Base-by-base conservation (phyloP, 2,329 filamentous ascomycete genomes). In the Colletotrichum navitas region DNA sequence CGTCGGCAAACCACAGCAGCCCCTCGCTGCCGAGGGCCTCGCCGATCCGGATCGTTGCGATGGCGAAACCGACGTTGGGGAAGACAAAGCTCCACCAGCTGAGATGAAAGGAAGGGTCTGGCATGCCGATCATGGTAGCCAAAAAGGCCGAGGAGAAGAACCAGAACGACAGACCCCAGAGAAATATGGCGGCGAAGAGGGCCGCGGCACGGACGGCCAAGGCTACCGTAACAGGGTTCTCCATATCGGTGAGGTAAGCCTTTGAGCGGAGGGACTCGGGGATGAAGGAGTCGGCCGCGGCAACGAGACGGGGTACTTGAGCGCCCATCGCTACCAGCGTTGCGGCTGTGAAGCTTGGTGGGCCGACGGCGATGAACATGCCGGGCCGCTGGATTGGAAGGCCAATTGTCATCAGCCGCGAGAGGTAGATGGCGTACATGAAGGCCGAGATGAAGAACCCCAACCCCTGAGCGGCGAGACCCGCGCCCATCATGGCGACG, bases 361-460 rank as follows among this genome's bases (percentile, higher is more conserved):
- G 88, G 0, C 89, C 89, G 47, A 91, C 89, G 56, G 87, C 87
- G 76, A 91, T 90, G 80, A 91, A 91, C 85, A 91, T 89, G 5
- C 85, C 89, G 0, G 88, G 88, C 59, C 89, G 81, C 67, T 87
- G 86, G 68, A 85, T 84, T 2, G 89, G 89, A 11, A 91, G 82
- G 1, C 88, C 81, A 26, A 83, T 83, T 63, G 85, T 83, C 83
- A 91, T 87, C 24, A 91, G 81, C 1, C 89, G 83, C n/a, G 84
- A 85, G 63, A 91, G 82, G 76, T 89, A 91, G 69, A 86, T 86
- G 1, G 87, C 83, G 76, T 90, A 90, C 84, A 91, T 88, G 77
- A 90, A 84, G 51, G 87, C 83, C 24, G 86, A 85, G 58, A 91
- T 82, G 24, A 87, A 82, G 76, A 90, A 86, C 21, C 90, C 90